Conservation (phyloP, 257 asterid genomes). For the Nyctanthes arbortristis region DNA sequence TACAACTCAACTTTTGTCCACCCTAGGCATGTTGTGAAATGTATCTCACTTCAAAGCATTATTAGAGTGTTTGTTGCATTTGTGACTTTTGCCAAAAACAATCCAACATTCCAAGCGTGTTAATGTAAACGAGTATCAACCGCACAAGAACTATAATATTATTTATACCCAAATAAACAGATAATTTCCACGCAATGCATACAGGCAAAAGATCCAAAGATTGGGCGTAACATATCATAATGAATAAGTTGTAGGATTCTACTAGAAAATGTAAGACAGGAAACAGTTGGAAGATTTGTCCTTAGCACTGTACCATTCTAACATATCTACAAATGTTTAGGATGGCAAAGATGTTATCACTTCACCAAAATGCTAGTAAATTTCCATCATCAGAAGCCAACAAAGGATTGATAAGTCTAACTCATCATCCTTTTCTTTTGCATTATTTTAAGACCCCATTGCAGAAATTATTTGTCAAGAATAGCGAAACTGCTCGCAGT, state of each 20-base stretch:
- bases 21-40: no score
- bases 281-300: background rate
- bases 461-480: constrained; percentile 4
- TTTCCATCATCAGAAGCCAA: background rate
- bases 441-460: background rate
- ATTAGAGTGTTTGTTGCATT: no score
- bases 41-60: no score
- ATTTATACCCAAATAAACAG: no score
- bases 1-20: no score
- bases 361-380: constrained; percentile 6
- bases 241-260: background rate
- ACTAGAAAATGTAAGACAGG: background rate
- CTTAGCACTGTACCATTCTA: background rate
- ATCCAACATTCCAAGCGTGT: no score
- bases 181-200: no score
- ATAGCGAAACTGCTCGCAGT: constrained; percentile 44
- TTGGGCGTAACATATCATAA: background rate
- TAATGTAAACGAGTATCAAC: no score
- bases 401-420: background rate
- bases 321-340: background rate
- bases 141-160: no score
- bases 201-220: background rate
- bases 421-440: background rate
- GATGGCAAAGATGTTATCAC: background rate
- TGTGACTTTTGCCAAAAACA: no score